phyloP scores from a whole-genome alignment of 768 basidiomycete species.

The Boletales sp. region DNA sequence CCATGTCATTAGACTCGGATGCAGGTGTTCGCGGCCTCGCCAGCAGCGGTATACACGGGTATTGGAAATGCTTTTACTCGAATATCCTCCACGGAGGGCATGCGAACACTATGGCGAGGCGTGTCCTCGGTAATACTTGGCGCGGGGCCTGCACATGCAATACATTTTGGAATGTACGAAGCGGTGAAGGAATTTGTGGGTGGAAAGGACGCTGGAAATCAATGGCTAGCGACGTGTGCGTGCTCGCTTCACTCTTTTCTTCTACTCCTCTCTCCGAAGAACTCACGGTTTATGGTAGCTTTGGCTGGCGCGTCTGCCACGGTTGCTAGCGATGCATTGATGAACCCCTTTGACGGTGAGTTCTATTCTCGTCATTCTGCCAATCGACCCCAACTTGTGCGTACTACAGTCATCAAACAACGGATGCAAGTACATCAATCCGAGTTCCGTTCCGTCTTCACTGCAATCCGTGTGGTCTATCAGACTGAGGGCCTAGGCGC shows the following conservation, averaged over 20 bases:
- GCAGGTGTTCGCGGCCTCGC: constrained; percentile 92
- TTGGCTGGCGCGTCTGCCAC: constrained; percentile 93
- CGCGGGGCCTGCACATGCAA: constrained; percentile 96
- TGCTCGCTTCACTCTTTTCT: constrained; percentile 12
- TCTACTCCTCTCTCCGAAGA: neutral
- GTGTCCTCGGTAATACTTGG: constrained; percentile 95
- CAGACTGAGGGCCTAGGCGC: constrained; percentile 80
- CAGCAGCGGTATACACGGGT: constrained; percentile 82
- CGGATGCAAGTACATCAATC: constrained; percentile 98
- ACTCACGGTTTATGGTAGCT: constrained; percentile 47
- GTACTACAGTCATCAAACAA: constrained; percentile 87
- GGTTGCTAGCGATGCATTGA: constrained; percentile 92
- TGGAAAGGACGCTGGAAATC: constrained; percentile 72
- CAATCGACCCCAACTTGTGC: constrained; percentile 13
- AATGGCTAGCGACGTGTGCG: constrained; percentile 87
- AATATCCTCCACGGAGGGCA: constrained; percentile 92
- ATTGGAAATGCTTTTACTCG: constrained; percentile 88
- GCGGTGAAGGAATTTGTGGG: constrained; percentile 90
- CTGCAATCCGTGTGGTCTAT: constrained; percentile 86
- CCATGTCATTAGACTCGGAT: constrained; percentile 77
- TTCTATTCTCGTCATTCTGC: constrained; percentile 1
- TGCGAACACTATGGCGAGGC: constrained; percentile 90
- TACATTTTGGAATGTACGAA: constrained; percentile 96
- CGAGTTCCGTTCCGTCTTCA: constrained; percentile 79
- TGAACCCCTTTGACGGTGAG: constrained; percentile 99